Evolutionary conservation across 352 stramenopile genomes (phyloP).

Genomic region (Pythium insidiosum): DNA sequence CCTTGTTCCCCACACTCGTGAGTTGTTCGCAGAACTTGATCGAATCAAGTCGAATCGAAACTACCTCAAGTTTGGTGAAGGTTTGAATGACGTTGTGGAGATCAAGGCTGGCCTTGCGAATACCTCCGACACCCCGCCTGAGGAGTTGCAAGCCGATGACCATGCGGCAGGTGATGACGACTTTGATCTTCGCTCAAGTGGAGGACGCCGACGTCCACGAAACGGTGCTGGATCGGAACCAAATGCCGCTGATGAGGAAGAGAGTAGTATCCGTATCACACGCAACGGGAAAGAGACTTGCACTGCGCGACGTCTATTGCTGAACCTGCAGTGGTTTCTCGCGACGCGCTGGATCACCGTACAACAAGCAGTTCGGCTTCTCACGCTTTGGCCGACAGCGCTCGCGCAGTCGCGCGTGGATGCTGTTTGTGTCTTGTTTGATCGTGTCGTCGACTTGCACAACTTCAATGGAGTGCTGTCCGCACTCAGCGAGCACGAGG

Average conservation of each 20-base stretch:
- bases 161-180: slow-evolving; percentile 5
- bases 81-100: slow-evolving; percentile 33
- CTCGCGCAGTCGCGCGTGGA: slow-evolving; percentile 47
- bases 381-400: slow-evolving; percentile 36
- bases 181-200: background rate
- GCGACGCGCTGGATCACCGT: slow-evolving; percentile 61
- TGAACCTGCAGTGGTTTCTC: slow-evolving; percentile 68
- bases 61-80: slow-evolving; percentile 54
- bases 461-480: slow-evolving; percentile 60
- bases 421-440: slow-evolving; percentile 59
- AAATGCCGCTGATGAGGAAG: slow-evolving; percentile 7
- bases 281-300: slow-evolving; percentile 29
- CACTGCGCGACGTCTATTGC: slow-evolving; percentile 46
- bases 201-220: slow-evolving; percentile 3
- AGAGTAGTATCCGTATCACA: slow-evolving; percentile 18
- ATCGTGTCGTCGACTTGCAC: slow-evolving; percentile 55
- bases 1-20: slow-evolving; percentile 25
- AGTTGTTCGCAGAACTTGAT: slow-evolving; percentile 46
- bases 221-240: no score
- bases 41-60: slow-evolving; percentile 58
- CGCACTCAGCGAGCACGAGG: slow-evolving; percentile 44
- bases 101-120: no score
- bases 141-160: slow-evolving; percentile 1
- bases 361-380: slow-evolving; percentile 41
- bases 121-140: no score